Conservation (phyloP, 1,139 yeast genomes). For the Zygosaccharomyces sapae region DNA sequence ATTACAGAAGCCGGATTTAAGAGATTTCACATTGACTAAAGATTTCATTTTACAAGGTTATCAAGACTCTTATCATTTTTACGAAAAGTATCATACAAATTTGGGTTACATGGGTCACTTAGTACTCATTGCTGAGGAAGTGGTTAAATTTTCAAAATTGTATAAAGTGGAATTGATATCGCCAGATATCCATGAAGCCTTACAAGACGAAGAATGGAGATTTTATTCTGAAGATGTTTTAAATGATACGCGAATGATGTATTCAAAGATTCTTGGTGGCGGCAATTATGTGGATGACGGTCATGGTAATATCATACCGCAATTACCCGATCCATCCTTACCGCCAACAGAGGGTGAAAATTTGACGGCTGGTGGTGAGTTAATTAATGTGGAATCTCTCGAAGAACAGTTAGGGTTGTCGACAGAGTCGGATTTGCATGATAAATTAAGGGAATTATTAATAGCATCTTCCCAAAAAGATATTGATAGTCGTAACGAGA, state of each 20-base stretch:
- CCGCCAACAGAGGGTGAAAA: conserved; percentile 7
- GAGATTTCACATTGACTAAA: conserved; percentile 68
- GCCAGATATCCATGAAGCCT: conserved; percentile 34
- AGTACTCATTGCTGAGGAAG: conserved; percentile 93
- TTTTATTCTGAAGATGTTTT: conserved; percentile 79
- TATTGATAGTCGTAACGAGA: conserved; percentile 28
- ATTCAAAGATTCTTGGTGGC: conserved; percentile 87
- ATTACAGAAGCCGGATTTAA: conserved; percentile 1
- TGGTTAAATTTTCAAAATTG: conserved; percentile 72
- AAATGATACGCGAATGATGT: conserved; percentile 87
- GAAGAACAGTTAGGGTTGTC: conserved; percentile 29
- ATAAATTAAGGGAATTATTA: conserved; percentile 30
- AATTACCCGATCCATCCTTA: conserved; percentile 14
- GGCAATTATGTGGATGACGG: conserved; percentile 36
- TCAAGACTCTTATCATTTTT: conserved; percentile 62
- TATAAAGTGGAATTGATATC: conserved; percentile 38
- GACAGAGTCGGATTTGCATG: conserved; percentile 36
- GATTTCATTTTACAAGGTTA: conserved; percentile 81
- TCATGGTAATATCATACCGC: conserved; percentile 31
- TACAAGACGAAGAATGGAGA: conserved; percentile 63
- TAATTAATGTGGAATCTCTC: conserved; percentile 27
- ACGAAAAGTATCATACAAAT: conserved; percentile 63
- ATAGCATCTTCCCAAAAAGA: conserved; percentile 29
- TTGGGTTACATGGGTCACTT: conserved; percentile 97
- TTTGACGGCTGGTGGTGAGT: conserved; percentile 20